Base-by-base conservation (phyloP, 371 early-diverging fungal genomes). In the Zychaea mexicana region DNA sequence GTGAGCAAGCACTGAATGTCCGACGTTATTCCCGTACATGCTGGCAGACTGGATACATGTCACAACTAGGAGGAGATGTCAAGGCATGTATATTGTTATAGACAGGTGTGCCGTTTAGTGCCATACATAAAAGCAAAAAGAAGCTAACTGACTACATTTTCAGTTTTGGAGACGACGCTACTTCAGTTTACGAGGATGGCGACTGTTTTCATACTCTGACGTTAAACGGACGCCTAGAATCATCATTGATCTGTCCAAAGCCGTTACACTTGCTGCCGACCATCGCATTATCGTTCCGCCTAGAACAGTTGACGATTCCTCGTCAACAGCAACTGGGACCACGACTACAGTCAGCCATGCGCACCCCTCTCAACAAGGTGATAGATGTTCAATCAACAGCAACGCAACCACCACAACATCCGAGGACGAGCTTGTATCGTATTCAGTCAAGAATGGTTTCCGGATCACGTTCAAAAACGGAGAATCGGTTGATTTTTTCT, bases 31-130 rank as follows among this genome's bases (percentile, higher is more conserved):
- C 69, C 53, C 61, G 72, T 39, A 74, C 72, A 10, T 42, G 62
- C 22, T 79, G 79, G 79, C 69, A 69, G 30, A 26, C 68, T 1
- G 79, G 79, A 3, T 76, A 70, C 52, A 64, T 79, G 63, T 69
- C 68, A 5, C 77, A 79, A 31, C 32, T 70, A 3, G 72, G 72
- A 0, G 76, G 72, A 19, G 68, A 74, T 61, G 57, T 67, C 31
- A 73, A 75, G 59, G 77, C 69, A 59, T 28, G 47, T 42, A 32
- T 17, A 52, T 15, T 21, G 31, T 28, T 27, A 15, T 9, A 26
- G 58, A 32, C 9, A 21, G 12, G 12, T 36, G 36, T 10, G 2
- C 15, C 10, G 36, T 10, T 2, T 15, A 36, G 15, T 36, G 8
- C 15, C 15, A 10, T 36, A 10, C 15, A 15, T 17, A 6, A 46